Percentiles rank a stretch among this genome's conserved stretches.
These are phyloP conservation scores for Parsonsia alboflavescens DNA, from an alignment of 257 asterid genomes.

Conservation along the genomic window DNA sequence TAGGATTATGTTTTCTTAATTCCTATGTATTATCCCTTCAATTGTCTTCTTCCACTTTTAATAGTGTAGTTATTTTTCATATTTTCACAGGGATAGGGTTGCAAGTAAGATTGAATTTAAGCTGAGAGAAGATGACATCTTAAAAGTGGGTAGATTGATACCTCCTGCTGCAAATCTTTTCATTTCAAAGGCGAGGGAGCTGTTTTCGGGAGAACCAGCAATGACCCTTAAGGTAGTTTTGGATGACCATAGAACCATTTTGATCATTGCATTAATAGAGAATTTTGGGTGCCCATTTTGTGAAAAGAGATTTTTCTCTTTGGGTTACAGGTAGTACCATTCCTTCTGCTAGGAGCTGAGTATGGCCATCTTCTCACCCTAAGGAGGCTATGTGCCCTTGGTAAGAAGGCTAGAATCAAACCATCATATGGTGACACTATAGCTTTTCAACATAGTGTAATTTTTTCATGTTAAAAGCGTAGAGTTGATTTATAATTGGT, in stretches of 20 bases:
- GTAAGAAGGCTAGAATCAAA: conserved; percentile 35
- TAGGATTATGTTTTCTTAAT: conserved; percentile 16
- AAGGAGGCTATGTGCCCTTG: conserved; percentile 77
- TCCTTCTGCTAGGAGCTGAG: conserved; percentile 77
- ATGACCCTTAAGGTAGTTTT: conserved; percentile 70
- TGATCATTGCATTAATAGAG: background rate
- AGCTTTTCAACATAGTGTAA: background rate
- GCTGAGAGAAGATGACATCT: conserved; percentile 68
- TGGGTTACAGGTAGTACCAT: conserved; percentile 56
- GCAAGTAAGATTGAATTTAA: conserved; percentile 39
- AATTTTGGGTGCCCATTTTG: background rate
- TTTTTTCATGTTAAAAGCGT: background rate
- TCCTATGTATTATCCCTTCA: background rate
- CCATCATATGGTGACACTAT: background rate
- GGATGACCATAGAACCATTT: background rate
- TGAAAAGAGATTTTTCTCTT: background rate
- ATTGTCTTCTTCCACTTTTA: background rate
- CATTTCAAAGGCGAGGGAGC: conserved; percentile 44
- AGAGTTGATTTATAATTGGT: background rate
- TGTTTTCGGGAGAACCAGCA: conserved; percentile 95
- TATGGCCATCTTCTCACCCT: conserved; percentile 75
- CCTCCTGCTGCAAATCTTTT: conserved; percentile 79
- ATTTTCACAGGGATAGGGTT: conserved; percentile 35
- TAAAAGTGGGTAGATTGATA: conserved; percentile 52
- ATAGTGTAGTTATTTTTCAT: conserved; percentile 10